Evolutionary conservation across 306 rosid species (phyloP), one percentile per base, ranked within the genome.

Genomic region (Geum urbanum): DNA sequence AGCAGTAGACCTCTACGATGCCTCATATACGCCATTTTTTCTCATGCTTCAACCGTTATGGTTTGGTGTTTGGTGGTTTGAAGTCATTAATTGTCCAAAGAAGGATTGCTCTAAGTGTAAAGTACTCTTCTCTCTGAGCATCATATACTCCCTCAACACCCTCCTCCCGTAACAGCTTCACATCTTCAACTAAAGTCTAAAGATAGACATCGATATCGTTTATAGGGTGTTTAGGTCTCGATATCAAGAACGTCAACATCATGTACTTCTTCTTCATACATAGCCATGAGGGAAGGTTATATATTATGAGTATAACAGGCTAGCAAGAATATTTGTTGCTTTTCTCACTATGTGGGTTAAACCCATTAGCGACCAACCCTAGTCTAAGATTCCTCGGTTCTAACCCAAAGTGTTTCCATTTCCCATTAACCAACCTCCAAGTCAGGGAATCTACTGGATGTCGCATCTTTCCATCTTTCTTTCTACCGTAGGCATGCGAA

Each of bases 71-170:
- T 27, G 32, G 32, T 2, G 2, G 32, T 27, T 27, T 27, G n/a
- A 62, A 72, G 12, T 73, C 63, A 9, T 64, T 41, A 3, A 51
- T 51, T 8, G 71, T 52, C 71, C 63, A 64, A 4, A 73, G 3
- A 1, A 40, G 9, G 7, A 53, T 37, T 8, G 24, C 67, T 10
- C 1, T n/a, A 0, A 73, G 50, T 7, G 0, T 52, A 5, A 52
- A 50, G 7, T 4, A 4, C 2, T 37, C 41, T 37, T 8, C 2
- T 0, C 5, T 32, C 4, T 18, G n/a, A 1, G 47, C 35, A 64
- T 53, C 56, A 7, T 40, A 40, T 0, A 16, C 63, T 44, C 45
- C 37, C 32, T 27, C 2, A 4, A 8, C 20, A 2, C 2, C 7
- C 4, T 9, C 39, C 0, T 13, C 46, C 72, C 47, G 64, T 4